Conservation (phyloP, 768 basidiomycete species). For the Tubosaeta sp. region DNA sequence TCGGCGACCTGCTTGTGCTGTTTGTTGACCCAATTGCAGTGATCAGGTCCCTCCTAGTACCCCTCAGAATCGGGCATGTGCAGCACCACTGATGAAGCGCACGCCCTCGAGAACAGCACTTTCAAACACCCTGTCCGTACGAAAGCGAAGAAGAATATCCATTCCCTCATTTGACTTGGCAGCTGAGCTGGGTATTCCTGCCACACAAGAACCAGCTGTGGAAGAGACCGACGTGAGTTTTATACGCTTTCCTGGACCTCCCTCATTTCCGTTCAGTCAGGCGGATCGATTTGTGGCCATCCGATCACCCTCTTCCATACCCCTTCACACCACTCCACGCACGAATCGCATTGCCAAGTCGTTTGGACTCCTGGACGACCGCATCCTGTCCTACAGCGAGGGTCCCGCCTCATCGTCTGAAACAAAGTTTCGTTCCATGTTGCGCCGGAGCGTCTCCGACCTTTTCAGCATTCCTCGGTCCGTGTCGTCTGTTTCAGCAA, state of each 20-base stretch:
- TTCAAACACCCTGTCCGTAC: slow-evolving; percentile 37
- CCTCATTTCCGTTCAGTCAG: slow-evolving; percentile 29
- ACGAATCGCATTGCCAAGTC: slow-evolving; percentile 62
- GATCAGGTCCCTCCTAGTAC: slow-evolving; percentile 23
- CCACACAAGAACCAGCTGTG: slow-evolving; percentile 14
- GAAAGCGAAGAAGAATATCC: slow-evolving; percentile 42
- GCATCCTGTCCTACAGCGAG: slow-evolving; percentile 51
- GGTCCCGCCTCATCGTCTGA: slow-evolving; percentile 31
- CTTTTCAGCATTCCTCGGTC: slow-evolving; percentile 38
- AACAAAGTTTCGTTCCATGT: slow-evolving; percentile 40
- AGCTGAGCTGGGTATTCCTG: slow-evolving; percentile 27
- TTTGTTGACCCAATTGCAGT: slow-evolving; percentile 20
- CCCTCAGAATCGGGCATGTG: slow-evolving; percentile 21
- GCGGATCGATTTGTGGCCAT: slow-evolving; percentile 59
- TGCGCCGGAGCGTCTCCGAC: slow-evolving; percentile 50
- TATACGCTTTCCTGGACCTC: background rate
- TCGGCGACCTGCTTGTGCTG: slow-evolving; percentile 2
- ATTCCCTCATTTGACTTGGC: slow-evolving; percentile 36
- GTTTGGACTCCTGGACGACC: slow-evolving; percentile 56
- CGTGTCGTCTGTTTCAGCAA: slow-evolving; percentile 44
- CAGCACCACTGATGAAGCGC: slow-evolving; percentile 33
- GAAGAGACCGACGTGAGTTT: slow-evolving; percentile 28
- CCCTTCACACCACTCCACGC: slow-evolving; percentile 60
- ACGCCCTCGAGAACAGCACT: slow-evolving; percentile 35
- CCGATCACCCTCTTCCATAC: slow-evolving; percentile 46